Conservation (phyloP, 176 grass and related monocot genomes). For the Oryza punctata region DNA sequence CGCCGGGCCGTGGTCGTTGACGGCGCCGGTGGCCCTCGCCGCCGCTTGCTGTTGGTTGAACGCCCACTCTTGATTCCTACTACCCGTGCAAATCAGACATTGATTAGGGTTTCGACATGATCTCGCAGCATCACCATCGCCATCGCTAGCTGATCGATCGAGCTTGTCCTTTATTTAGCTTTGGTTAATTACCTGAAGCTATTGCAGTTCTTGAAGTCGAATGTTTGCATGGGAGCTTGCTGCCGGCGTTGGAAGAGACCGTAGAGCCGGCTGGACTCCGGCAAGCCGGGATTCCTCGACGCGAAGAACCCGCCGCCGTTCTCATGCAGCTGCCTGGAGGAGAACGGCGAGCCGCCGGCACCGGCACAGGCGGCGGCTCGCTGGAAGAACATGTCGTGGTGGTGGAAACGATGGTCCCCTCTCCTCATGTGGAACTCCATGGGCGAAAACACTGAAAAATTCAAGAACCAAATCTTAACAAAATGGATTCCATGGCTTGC, state of each 20-base stretch:
- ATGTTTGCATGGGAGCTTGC: conserved; percentile 45
- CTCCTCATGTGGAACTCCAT: conserved; percentile 86
- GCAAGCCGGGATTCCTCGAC: conserved; percentile 37
- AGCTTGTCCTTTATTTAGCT: not conserved
- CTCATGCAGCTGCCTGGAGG: conserved; percentile 44
- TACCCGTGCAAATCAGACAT: not conserved
- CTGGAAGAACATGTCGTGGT: conserved; percentile 73
- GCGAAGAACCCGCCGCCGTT: conserved; percentile 45
- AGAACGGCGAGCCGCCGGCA: conserved; percentile 15
- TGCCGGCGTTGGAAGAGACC: conserved; percentile 46
- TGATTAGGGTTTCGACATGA: conserved; percentile 49
- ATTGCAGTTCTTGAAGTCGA: conserved; percentile 65
- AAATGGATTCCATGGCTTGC: conserved; percentile 34
- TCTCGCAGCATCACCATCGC: not conserved
- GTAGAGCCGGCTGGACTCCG: conserved; percentile 49
- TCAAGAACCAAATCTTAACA: conserved; percentile 5
- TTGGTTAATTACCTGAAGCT: conserved; percentile 57
- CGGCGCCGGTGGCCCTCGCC: conserved; percentile 16
- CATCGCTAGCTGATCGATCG: not conserved
- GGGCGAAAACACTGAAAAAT: conserved; percentile 69
- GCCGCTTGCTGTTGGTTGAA: conserved; percentile 60
- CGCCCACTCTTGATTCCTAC: conserved; percentile 67
- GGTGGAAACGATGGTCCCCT: conserved; percentile 70
- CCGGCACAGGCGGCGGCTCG: conserved; percentile 21
- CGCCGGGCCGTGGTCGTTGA: conserved; percentile 38